These are phyloP conservation scores for Aspergillus sparsus DNA, from an alignment of 495 filamentous ascomycete genomes.

Conservation along the genomic window DNA sequence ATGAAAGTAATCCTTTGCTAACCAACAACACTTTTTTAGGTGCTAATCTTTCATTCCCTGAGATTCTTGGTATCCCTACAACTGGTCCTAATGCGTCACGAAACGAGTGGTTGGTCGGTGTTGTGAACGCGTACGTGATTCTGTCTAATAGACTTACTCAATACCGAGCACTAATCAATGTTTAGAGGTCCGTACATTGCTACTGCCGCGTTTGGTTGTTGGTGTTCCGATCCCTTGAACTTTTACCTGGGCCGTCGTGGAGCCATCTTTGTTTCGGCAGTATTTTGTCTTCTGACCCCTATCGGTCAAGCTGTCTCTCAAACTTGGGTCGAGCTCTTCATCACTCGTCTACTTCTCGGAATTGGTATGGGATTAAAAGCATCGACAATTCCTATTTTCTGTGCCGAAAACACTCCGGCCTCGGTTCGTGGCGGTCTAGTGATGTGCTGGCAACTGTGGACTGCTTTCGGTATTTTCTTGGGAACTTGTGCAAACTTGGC, in stretches of 20 bases:
- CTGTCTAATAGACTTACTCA: not conserved
- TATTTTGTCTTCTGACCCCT: constrained; percentile 60
- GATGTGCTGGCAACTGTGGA: constrained; percentile 82
- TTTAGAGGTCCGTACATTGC: constrained; percentile 40
- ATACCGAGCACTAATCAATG: constrained; percentile 24
- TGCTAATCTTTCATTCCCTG: constrained; percentile 64
- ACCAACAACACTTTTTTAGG: constrained; percentile 25
- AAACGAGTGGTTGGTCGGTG: constrained; percentile 62
- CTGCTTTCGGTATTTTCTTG: constrained; percentile 76
- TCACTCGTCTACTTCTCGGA: constrained; percentile 59
- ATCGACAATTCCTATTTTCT: constrained; percentile 66
- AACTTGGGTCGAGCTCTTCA: constrained; percentile 60
- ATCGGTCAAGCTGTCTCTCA: constrained; percentile 58
- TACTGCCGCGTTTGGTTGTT: constrained; percentile 53
- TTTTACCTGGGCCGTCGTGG: constrained; percentile 57
- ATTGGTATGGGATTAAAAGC: constrained; percentile 68
- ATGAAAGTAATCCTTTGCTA: not conserved
- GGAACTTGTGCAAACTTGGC: constrained; percentile 72
- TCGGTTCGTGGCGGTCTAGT: constrained; percentile 75
- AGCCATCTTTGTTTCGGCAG: constrained; percentile 59
- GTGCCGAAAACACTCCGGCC: constrained; percentile 75
- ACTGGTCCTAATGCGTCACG: constrained; percentile 28
- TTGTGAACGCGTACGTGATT: constrained; percentile 57
- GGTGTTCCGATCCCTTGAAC: constrained; percentile 62
- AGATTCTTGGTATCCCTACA: constrained; percentile 57